phyloP scores from a whole-genome alignment of 257 asterid species.

The Thymus quinquecostatus region DNA sequence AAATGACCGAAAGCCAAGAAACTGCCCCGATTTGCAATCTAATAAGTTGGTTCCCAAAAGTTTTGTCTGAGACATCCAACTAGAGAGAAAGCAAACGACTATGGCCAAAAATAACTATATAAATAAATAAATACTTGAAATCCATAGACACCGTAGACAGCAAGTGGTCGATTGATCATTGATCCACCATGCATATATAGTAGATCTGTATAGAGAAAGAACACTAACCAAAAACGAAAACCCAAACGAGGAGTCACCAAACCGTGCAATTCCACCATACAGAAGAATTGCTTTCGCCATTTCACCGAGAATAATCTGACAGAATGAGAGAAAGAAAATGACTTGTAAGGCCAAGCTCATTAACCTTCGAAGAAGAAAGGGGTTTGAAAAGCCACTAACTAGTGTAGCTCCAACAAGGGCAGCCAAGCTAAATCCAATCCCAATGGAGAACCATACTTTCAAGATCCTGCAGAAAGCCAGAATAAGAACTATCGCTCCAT shows the following conservation, averaged over 20 bases:
- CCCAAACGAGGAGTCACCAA: conserved; percentile 43
- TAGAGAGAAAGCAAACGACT: background rate
- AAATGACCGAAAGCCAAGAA: background rate
- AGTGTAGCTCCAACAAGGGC: conserved; percentile 59
- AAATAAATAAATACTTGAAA: background rate
- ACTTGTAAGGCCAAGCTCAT: background rate
- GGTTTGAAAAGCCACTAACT: conserved; percentile 37
- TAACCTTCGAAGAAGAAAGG: background rate
- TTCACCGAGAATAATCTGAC: conserved; percentile 66
- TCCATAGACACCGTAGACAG: background rate
- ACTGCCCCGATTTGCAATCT: background rate
- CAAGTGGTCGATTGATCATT: background rate
- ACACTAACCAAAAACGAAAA: conserved; percentile 60
- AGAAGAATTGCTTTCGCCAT: conserved; percentile 45
- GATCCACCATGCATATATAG: background rate
- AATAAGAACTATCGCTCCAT: background rate
- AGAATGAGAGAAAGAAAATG: conserved; percentile 16
- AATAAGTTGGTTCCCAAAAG: background rate
- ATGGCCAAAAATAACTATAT: background rate
- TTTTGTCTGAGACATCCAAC: background rate
- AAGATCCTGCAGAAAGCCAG: conserved; percentile 49
- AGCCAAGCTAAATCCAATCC: conserved; percentile 75
- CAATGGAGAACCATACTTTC: conserved; percentile 76
- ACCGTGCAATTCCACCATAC: conserved; percentile 39
- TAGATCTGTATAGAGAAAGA: background rate